Base-by-base conservation (phyloP, 257 asterid genomes). In the Prunella vulgaris region DNA sequence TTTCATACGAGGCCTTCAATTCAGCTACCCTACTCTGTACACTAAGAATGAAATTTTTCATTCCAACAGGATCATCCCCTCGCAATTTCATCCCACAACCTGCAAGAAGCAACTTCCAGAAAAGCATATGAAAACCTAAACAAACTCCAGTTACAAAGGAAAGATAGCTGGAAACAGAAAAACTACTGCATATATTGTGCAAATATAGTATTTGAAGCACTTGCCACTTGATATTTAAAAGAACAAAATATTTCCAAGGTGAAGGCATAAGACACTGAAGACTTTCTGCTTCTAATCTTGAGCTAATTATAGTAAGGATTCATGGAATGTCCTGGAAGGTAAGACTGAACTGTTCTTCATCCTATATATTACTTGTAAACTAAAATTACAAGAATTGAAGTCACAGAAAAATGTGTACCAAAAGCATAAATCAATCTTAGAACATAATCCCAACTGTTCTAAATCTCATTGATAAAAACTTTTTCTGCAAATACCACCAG, bases 11-110 rank as follows among this genome's bases (percentile, higher is more conserved):
- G 53, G 82, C 76, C 85, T 88, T 93, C 86, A 90, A 70, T 77
- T 90, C 96, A 69, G 80, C 84, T 68, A 83, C 97, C 79, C 91
- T 85, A 72, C 74, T 80, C 87, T 91, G 97, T 72, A 94, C 84
- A 70, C 89, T 81, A 21, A 38, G 72, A 74, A 94, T 87, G 46
- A 94, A 94, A 78, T 75, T 83, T 85, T 85, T 94, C 97, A 94
- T 91, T 68, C 89, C 97, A 77, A 73, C 76, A 8, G 99, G 97
- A 87, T 94, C 97, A 75, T 91, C 96, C 5, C 90, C 88, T 81
- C 97, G 87, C 79, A 94, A 74, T 83, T 84, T 86, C 96, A 94
- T 91, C 65, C 99, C 99, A 85, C 99, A 91, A 77, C 93, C 97
- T 94, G 88, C 66, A 74, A 63, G 48, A 69, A 71, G 63, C 72